These are phyloP conservation scores for Fusarium dimerum DNA, from an alignment of 2,329 filamentous ascomycete genomes.

Conservation along the genomic window DNA sequence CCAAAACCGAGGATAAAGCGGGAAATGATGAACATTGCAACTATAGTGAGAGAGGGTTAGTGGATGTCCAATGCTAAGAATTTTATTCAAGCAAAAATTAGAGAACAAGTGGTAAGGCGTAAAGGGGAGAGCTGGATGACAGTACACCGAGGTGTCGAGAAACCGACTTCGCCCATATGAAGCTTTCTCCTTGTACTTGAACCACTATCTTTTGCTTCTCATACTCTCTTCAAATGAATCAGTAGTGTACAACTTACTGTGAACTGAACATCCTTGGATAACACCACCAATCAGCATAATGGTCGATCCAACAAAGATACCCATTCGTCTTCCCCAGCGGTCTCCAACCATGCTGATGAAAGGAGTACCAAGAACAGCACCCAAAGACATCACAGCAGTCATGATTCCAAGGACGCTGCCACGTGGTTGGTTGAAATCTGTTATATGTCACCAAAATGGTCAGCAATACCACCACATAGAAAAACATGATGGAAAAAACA, in stretches of 20 bases:
- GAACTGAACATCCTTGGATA: slow-evolving; percentile 25
- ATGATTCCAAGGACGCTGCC: slow-evolving; percentile 17
- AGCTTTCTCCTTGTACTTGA: too few relatives aligned
- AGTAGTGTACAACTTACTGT: slow-evolving; percentile 25
- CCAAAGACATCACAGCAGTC: slow-evolving; percentile 45
- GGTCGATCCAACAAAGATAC: slow-evolving; percentile 29
- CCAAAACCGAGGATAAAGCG: slow-evolving; percentile 56
- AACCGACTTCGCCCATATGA: too few relatives aligned
- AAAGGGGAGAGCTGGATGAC: too few relatives aligned
- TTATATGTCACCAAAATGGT: background rate
- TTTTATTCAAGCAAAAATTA: background rate
- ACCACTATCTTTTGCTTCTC: too few relatives aligned
- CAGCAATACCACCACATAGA: background rate
- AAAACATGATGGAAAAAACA: too few relatives aligned
- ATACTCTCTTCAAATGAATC: too few relatives aligned
- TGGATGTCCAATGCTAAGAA: too few relatives aligned
- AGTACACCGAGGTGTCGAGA: too few relatives aligned
- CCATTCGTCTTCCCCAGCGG: slow-evolving; percentile 28
- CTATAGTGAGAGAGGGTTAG: background rate
- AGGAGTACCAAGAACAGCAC: slow-evolving; percentile 38
- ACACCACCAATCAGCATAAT: slow-evolving; percentile 41
- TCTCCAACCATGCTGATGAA: slow-evolving; percentile 31
- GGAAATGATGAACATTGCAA: slow-evolving; percentile 55
- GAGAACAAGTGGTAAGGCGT: background rate
- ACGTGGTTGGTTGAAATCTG: slow-evolving; percentile 31